A percentile compares a stretch with the other conserved stretches of the same genome.
Conservation (phyloP, 2,329 filamentous ascomycete species). For the Alternaria metachromatica region DNA sequence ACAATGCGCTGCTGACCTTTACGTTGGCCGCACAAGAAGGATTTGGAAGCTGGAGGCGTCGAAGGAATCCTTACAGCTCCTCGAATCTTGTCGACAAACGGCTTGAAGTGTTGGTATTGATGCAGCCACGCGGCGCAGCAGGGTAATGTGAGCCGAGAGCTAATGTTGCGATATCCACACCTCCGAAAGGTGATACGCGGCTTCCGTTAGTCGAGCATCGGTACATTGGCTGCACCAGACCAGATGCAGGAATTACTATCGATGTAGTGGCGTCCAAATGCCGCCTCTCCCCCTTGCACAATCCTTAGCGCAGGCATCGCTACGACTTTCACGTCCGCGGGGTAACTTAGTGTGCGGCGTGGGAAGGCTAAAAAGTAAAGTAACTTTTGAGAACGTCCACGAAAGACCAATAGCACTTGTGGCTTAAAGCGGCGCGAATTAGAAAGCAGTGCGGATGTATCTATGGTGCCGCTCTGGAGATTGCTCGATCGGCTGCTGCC, state of each 20-base stretch:
- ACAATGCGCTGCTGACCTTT: slow-evolving; percentile 4
- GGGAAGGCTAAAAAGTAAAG: slow-evolving; percentile 12
- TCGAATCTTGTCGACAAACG: background rate
- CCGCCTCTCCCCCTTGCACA: slow-evolving; percentile 10
- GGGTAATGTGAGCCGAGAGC: slow-evolving; percentile 8
- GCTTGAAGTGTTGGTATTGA: slow-evolving; percentile 8
- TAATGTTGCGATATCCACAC: slow-evolving; percentile 1
- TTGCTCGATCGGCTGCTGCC: slow-evolving; percentile 13
- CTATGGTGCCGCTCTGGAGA: slow-evolving; percentile 10
- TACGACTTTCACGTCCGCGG: slow-evolving; percentile 7
- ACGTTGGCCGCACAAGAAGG: slow-evolving; percentile 1
- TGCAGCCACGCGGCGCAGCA: slow-evolving; percentile 18
- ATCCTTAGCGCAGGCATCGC: slow-evolving; percentile 9
- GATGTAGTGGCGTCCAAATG: slow-evolving; percentile 11
- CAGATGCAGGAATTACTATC: slow-evolving; percentile 8
- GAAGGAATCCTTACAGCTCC: slow-evolving; percentile 1
- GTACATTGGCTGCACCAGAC: slow-evolving; percentile 17
- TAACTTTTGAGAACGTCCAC: background rate
- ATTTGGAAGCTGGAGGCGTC: background rate
- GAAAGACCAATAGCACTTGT: slow-evolving; percentile 1
- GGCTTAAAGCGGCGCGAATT: slow-evolving; percentile 10
- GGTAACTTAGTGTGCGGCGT: slow-evolving; percentile 17
- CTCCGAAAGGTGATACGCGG: slow-evolving; percentile 11
- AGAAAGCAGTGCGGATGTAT: background rate
- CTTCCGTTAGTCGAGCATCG: slow-evolving; percentile 19